Conservation (phyloP, 805 yeast species). For the Pichia rugopelliculosa region DNA sequence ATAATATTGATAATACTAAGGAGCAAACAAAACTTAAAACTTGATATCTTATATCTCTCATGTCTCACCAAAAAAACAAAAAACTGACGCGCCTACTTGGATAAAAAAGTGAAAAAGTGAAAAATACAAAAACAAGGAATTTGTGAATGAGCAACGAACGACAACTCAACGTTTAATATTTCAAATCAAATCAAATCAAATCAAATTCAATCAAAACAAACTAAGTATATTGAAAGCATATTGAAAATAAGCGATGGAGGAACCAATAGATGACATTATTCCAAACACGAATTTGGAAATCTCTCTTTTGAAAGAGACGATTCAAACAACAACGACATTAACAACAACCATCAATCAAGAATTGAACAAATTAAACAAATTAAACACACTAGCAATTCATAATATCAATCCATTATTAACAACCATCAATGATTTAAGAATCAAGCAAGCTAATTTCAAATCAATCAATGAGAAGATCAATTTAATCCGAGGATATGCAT, state of each 20-base stretch:
- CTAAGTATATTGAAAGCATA: no score
- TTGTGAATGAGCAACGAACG: no score
- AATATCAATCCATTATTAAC: constrained; percentile 67
- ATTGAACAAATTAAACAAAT: neutral
- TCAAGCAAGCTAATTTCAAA: constrained; percentile 51
- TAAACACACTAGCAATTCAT: constrained; percentile 46
- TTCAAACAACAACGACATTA: constrained; percentile 44
- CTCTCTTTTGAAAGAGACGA: constrained; percentile 56
- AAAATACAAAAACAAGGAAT: no score
- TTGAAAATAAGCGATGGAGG: neutral
- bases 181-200: no score
- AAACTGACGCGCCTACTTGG: no score
- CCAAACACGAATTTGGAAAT: neutral
- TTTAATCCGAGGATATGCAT: neutral
- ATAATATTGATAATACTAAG: no score
- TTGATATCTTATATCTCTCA: no score
- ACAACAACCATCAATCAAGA: neutral
- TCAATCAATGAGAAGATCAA: constrained; percentile 36
- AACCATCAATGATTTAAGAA: constrained; percentile 49
- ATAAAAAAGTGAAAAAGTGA: no score
- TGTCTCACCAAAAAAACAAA: no score
- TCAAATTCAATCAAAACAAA: no score
- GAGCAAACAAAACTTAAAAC: no score
- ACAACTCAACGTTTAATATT: no score
- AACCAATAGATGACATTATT: neutral